Evolutionary conservation across 129 eudicot species (phyloP), one percentile per base, ranked within the genome.

Genomic region (Sambucus nigra): DNA sequence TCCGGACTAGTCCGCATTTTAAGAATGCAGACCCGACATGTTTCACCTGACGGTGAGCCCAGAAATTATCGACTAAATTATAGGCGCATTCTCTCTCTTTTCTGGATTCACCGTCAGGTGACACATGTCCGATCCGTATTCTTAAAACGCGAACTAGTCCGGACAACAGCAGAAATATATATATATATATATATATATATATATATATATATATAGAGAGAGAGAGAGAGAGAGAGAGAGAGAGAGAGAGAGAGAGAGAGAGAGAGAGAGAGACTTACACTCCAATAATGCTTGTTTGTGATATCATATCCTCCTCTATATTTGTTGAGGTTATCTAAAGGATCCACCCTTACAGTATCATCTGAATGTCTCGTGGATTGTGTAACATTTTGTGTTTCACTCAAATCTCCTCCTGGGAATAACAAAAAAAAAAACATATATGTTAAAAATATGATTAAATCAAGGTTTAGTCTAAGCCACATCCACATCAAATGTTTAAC

Each of bases 271-370:
- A 65, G 46, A 70, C 97, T 75, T 76, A 88, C 97, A 74, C 95
- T 88, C 97, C 97, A 88, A 23, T 88, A 88, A 63, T 88, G 92
- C 56, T 64, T 55, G 62, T 88, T 78, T 49, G 82, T 84, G 44
- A 88, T 76, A 64, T 88, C 82, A 61, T 80, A 88, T 28, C 95
- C 88, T 49, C 88, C 97, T 70, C 73, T 78, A 67, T 88, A 88
- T 67, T 80, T 81, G 65, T 31, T 78, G 35, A 88, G 72, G 24
- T 58, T 47, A 50, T 88, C 62, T 54, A 88, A 60, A 35, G 97
- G 97, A 57, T 88, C 95, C 0, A 69, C 73, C 59, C 97, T 73
- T 31, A 73, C 76, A 22, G 88, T 84, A 26, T 84, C 74, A 70
- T 80, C 87, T 53, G 51, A 45, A 11, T 63, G 67, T 51, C 18